A percentile compares a stretch with the other conserved stretches of the same genome.
Evolutionary conservation across 495 filamentous ascomycete genomes (phyloP).

Genomic region (Xylaria longipes): DNA sequence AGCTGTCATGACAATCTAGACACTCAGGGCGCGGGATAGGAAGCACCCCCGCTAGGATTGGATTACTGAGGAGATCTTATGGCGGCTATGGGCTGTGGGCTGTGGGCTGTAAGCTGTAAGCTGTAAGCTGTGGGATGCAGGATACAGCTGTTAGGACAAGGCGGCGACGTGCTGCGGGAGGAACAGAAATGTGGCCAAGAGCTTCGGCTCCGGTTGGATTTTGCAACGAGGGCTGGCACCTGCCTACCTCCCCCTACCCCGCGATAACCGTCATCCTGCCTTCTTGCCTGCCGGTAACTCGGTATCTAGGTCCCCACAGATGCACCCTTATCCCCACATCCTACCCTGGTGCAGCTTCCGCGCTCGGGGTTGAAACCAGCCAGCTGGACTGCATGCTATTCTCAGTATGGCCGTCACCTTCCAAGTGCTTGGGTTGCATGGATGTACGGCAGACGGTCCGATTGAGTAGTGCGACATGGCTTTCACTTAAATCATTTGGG

Average conservation of each 20-base stretch:
- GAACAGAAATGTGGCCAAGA: slow-evolving; percentile 1
- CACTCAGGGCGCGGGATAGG: background rate
- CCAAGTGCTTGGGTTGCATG: background rate
- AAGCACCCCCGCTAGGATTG: background rate
- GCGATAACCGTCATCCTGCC: slow-evolving; percentile 10
- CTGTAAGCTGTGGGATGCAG: background rate
- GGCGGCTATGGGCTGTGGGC: background rate
- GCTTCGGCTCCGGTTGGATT: slow-evolving; percentile 12
- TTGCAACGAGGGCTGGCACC: background rate
- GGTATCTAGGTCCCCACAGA: background rate
- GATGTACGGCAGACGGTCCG: background rate
- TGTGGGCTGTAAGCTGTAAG: background rate
- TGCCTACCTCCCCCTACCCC: slow-evolving; percentile 19
- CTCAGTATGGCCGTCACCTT: background rate
- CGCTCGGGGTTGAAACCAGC: background rate
- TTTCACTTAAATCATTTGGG: slow-evolving; percentile 36
- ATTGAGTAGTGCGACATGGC: slow-evolving; percentile 1
- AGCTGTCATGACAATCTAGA: slow-evolving; percentile 13
- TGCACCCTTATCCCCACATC: slow-evolving; percentile 12
- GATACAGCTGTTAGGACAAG: background rate
- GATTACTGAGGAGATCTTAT: background rate
- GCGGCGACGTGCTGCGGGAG: background rate
- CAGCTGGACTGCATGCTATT: background rate
- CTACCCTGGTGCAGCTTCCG: background rate
- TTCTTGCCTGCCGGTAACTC: slow-evolving; percentile 8